Conservation (phyloP, 2,329 filamentous ascomycete genomes). For the Colletotrichum tanaceti region DNA sequence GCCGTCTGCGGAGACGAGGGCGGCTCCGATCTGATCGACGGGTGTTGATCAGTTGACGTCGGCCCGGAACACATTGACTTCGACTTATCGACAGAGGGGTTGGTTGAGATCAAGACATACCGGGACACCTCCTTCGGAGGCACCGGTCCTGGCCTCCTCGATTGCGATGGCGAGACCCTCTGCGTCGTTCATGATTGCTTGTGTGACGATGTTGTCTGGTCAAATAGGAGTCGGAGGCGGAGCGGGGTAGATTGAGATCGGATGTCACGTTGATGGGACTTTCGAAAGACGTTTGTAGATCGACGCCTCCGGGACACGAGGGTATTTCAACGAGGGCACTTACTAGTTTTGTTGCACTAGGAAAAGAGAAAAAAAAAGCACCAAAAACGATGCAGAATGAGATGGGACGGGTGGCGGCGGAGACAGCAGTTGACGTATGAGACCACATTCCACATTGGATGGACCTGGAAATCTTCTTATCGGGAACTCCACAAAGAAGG, state of each 20-base stretch:
- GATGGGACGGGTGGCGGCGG: conserved; percentile 14
- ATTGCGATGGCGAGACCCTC: conserved; percentile 39
- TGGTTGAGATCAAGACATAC: conserved; percentile 3
- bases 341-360: conserved; percentile 2
- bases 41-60: not conserved
- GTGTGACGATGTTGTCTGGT: not conserved
- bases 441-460: conserved; percentile 8
- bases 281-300: not conserved
- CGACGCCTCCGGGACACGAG: not conserved
- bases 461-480: conserved; percentile 28
- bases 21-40: conserved; percentile 57
- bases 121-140: conserved; percentile 36
- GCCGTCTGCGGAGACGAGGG: conserved; percentile 75
- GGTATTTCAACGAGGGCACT: not conserved
- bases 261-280: not conserved
- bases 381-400: conserved; percentile 6
- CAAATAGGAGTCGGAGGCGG: not conserved
- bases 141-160: conserved; percentile 36
- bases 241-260: not conserved
- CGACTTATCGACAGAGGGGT: not conserved
- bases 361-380: too few relatives aligned
- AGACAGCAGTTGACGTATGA: conserved; percentile 25
- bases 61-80: not conserved
- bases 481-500: conserved; percentile 25
- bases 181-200: conserved; percentile 31